These are phyloP conservation scores for Ustilago loliicola DNA, from an alignment of 1,284 basidiomycete genomes.

Conservation along the genomic window DNA sequence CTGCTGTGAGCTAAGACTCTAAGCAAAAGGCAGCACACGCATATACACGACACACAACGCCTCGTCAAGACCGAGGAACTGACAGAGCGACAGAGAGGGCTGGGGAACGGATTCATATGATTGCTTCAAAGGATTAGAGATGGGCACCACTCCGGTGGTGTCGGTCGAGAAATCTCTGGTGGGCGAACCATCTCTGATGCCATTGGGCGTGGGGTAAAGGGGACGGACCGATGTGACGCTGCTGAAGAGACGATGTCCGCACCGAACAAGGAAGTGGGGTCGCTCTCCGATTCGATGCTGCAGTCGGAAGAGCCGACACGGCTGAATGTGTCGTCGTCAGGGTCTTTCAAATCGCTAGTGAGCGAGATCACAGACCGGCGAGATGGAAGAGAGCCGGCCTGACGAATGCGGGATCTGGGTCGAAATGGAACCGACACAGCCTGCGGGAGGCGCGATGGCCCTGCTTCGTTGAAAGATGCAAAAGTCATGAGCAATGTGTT, in stretches of 20 bases:
- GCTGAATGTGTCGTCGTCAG: slow-evolving; percentile 6
- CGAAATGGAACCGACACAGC: slow-evolving; percentile 1
- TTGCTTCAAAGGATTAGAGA: slow-evolving; percentile 5
- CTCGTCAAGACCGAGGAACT: not conserved
- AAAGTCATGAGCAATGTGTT: not conserved
- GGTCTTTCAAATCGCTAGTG: not conserved
- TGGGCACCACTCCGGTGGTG: slow-evolving; percentile 10
- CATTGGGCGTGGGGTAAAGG: slow-evolving; percentile 26
- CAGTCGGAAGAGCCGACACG: slow-evolving; percentile 2
- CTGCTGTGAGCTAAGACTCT: no score
- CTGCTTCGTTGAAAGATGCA: slow-evolving; percentile 15
- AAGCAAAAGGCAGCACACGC: no score
- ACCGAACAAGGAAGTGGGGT: slow-evolving; percentile 16
- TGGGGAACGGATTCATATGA: not conserved
- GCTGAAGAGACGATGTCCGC: slow-evolving; percentile 1
- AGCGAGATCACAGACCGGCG: not conserved
- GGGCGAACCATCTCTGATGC: slow-evolving; percentile 57
- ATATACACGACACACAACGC: not conserved
- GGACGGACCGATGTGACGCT: slow-evolving; percentile 20
- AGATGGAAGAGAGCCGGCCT: not conserved
- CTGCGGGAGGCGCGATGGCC: slow-evolving; percentile 32
- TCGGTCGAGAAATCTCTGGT: slow-evolving; percentile 23
- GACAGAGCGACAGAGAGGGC: not conserved
- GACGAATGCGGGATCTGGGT: not conserved
- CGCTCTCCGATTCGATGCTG: slow-evolving; percentile 10